These are phyloP conservation scores for Paramecium sexaurelia DNA, from an alignment of 73 alveolate genomes.

Conservation along the genomic window DNA sequence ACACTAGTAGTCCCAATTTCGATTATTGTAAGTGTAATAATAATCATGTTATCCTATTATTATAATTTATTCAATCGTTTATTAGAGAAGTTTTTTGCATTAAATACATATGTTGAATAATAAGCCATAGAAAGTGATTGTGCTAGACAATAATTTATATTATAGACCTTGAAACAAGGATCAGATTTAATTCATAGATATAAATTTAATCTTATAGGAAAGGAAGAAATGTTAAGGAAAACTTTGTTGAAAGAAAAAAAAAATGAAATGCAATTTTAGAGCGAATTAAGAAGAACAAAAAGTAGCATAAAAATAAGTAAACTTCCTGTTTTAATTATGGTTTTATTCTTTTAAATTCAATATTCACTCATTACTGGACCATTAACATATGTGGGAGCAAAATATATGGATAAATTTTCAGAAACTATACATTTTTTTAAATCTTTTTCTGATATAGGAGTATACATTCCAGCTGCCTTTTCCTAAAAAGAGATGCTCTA, in stretches of 20 bases:
- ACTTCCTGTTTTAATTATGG: not conserved
- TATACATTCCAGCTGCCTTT: slow-evolving; percentile 9
- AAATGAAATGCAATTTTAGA: not conserved
- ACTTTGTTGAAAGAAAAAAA: not conserved
- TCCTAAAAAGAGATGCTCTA: not conserved
- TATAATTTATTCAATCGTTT: not conserved
- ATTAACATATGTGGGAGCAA: not conserved
- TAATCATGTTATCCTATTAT: not conserved
- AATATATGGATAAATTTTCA: not conserved
- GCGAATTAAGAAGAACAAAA: not conserved
- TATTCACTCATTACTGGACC: not conserved
- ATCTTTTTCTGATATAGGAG: slow-evolving; percentile 11
- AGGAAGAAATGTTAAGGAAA: not conserved
- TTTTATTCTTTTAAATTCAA: not conserved
- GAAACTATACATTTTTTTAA: not conserved
- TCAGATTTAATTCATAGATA: slow-evolving; percentile 11
- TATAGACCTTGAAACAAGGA: not conserved
- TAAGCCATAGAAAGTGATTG: not conserved
- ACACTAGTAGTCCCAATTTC: not conserved
- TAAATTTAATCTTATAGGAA: not conserved
- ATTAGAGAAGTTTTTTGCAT: not conserved
- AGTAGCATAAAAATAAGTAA: not conserved
- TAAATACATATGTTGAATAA: not conserved
- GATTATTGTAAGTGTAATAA: not conserved
- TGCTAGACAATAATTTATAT: not conserved